Base-by-base conservation (phyloP, 495 filamentous ascomycete genomes). In the Pseudomonodictys pantanalensis region DNA sequence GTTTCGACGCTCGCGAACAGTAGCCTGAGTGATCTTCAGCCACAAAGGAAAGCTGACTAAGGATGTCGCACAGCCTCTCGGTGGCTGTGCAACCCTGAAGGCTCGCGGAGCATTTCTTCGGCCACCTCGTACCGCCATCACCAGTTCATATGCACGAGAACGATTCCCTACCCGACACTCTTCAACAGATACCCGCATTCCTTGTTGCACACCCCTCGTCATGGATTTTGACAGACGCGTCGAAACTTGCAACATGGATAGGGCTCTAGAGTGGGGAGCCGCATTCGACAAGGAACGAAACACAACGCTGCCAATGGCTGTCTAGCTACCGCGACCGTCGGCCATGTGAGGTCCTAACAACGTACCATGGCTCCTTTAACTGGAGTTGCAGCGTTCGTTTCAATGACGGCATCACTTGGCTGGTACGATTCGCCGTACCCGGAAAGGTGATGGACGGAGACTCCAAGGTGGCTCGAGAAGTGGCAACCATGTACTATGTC, bases 401-500 rank as follows among this genome's bases (percentile, higher is more conserved):
- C 29, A 47, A 56, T 44, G 28, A 56, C 22, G 28, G 52, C 42
- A 44, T 56, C n/a, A 44, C 38, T 24, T 56, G 28, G 52, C 42
- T 56, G 26, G 52, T 56, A 26, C 28, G 28, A 56, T 56, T 56
- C 39, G 4, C 52, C 22, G 28, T 56, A 44, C 52, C 28, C 15
- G 42, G 52, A 56, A 44, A 33, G 26, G 41, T 56, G 17, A 56
- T 56, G 28, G 52, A 56, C 42, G 28, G 52, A 29, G 52, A 56
- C 42, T 23, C 38, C n/a, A 56, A 56, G 52, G 15, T 56, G 17
- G 35, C 35, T 56, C 28, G 28, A 56, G 52, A 56, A 44, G 52
- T 56, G n/a, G 52, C 42, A 45, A 22, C 39, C n/a, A 56, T 56
- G 42, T 44, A 46, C 52, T 56, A 44, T 42, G 41, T 56, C 42